phyloP scores from a whole-genome alignment of 1,284 basidiomycete species.

The Pseudozyma tsukubaensis region DNA sequence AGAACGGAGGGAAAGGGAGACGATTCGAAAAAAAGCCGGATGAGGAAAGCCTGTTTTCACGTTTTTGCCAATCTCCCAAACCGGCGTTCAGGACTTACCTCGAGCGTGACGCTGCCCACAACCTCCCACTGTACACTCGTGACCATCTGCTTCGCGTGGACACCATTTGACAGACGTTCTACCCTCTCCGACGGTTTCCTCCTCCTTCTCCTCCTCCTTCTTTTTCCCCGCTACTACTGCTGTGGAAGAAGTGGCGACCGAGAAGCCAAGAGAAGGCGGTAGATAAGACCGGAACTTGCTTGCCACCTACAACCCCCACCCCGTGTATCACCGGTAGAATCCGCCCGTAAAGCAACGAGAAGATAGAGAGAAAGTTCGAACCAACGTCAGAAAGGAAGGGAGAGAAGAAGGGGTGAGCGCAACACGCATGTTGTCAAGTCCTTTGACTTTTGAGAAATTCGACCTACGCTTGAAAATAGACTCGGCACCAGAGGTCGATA shows the following conservation, averaged over 20 bases:
- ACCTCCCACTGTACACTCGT: slow-evolving; percentile 7
- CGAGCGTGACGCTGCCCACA: slow-evolving; percentile 26
- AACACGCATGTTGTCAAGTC: background rate
- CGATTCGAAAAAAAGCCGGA: too few relatives aligned
- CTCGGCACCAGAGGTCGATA: slow-evolving; percentile 43
- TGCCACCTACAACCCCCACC: slow-evolving; percentile 17
- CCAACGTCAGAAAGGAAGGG: slow-evolving; percentile 6
- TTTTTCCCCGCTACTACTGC: background rate
- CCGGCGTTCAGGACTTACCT: slow-evolving; percentile 17
- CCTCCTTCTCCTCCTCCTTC: slow-evolving; percentile 5
- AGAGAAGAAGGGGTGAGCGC: slow-evolving; percentile 8
- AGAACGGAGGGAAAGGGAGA: background rate
- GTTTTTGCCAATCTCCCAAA: background rate
- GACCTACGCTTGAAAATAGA: slow-evolving; percentile 40
- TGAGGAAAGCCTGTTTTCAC: background rate
- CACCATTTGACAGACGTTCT: slow-evolving; percentile 35
- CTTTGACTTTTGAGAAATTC: background rate
- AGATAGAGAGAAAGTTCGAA: background rate
- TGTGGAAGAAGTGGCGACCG: background rate
- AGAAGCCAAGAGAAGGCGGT: slow-evolving; percentile 21
- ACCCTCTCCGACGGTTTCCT: too few relatives aligned
- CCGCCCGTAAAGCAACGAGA: background rate
- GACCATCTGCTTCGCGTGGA: slow-evolving; percentile 33
- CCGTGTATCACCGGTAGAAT: background rate
- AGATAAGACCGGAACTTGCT: slow-evolving; percentile 31